A percentile compares a stretch with the other conserved stretches of the same genome.
These are phyloP conservation scores for Wakefieldia striispora DNA, from an alignment of 768 basidiomycete species.

Conservation along the genomic window DNA sequence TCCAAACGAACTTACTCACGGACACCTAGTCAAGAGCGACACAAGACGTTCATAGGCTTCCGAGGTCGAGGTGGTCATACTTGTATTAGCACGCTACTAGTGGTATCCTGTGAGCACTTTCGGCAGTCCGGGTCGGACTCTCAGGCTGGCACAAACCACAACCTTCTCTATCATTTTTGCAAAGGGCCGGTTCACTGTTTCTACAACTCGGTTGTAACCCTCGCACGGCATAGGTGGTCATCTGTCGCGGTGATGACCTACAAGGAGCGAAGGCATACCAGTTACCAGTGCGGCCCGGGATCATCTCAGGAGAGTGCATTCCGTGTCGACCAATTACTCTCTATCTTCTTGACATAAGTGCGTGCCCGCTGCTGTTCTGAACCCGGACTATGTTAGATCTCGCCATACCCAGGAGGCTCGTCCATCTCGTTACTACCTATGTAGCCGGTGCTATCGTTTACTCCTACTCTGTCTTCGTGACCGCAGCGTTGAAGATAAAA, in stretches of 20 bases:
- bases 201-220: too few relatives aligned
- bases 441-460: conserved; percentile 29
- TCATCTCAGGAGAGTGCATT: conserved; percentile 8
- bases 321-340: neutral
- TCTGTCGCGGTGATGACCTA: too few relatives aligned
- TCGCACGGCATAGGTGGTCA: too few relatives aligned
- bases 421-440: conserved; percentile 22
- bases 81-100: neutral
- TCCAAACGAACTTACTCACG: conserved; percentile 21
- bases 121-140: too few relatives aligned
- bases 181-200: too few relatives aligned
- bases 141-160: too few relatives aligned
- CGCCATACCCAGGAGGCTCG: conserved; percentile 11
- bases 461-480: conserved; percentile 24
- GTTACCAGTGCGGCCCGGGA: too few relatives aligned
- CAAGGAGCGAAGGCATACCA: too few relatives aligned
- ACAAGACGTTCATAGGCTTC: conserved; percentile 21
- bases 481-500: conserved; percentile 6
- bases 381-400: conserved; percentile 4
- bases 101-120: neutral
- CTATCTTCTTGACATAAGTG: neutral
- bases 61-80: conserved; percentile 6
- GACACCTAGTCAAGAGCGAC: conserved; percentile 21
- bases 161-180: too few relatives aligned
- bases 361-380: neutral